These are phyloP conservation scores for Populus hybrid DNA, from an alignment of 441 rosid species.

Conservation along the genomic window DNA sequence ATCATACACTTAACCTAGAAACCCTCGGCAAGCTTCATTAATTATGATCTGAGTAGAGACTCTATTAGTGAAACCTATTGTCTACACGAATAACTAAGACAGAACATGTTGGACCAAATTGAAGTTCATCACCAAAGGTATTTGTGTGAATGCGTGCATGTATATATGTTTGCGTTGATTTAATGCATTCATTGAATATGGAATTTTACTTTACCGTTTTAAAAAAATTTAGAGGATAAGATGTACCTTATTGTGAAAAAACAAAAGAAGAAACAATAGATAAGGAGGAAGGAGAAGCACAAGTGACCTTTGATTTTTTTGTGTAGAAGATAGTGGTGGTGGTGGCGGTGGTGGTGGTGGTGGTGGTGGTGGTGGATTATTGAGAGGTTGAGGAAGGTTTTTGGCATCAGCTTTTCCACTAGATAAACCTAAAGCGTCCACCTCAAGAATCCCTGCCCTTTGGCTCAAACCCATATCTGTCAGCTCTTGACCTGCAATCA, in stretches of 20 bases:
- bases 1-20: constrained; percentile 9
- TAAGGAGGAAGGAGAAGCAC: not conserved
- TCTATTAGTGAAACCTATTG: not conserved
- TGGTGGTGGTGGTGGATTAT: constrained; percentile 19
- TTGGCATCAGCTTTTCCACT: constrained; percentile 32
- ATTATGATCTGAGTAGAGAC: not conserved
- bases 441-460: constrained; percentile 26
- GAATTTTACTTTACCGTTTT: not conserved
- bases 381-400: constrained; percentile 25
- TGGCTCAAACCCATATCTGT: constrained; percentile 40
- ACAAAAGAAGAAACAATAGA: not conserved
- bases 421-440: constrained; percentile 26
- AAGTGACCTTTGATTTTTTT: constrained; percentile 30
- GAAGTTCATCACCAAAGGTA: constrained; percentile 16
- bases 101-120: constrained; percentile 24
- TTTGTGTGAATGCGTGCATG: constrained; percentile 25
- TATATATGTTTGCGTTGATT: constrained; percentile 8
- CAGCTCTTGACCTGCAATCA: constrained; percentile 55
- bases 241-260: not conserved
- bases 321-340: constrained; percentile 19
- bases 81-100: constrained; percentile 8
- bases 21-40: constrained; percentile 13
- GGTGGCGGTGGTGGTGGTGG: constrained; percentile 22
- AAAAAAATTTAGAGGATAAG: not conserved
- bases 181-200: constrained; percentile 2